A percentile compares a stretch with the other conserved stretches of the same genome.
Conservation (phyloP, 169 alveolate species). For the Perkinsus chesapeaki region DNA sequence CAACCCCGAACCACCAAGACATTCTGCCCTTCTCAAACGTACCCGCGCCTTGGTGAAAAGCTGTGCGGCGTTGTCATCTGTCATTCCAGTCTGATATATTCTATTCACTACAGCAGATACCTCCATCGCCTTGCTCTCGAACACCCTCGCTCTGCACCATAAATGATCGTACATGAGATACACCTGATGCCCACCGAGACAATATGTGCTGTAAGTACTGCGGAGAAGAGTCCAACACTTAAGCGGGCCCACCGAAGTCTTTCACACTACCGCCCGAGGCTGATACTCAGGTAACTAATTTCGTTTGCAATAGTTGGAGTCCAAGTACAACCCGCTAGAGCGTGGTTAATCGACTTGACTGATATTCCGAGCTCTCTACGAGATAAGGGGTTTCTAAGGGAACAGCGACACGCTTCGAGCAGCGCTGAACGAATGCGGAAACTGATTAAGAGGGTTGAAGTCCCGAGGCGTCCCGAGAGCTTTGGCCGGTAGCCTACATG, state of each 20-base stretch:
- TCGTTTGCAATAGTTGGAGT: too few species aligned
- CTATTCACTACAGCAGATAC: background rate
- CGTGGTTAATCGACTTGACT: too few species aligned
- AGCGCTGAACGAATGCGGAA: too few species aligned
- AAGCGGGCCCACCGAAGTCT: background rate
- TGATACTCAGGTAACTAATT: background rate
- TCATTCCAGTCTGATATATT: background rate
- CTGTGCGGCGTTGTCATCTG: background rate
- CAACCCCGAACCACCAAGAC: background rate
- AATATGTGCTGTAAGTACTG: too few species aligned
- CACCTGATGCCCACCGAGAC: background rate
- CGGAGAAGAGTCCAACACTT: too few species aligned
- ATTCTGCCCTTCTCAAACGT: background rate
- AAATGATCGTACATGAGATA: background rate
- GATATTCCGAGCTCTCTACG: too few species aligned
- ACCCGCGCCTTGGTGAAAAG: background rate
- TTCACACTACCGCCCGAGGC: background rate
- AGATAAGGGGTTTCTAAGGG: too few species aligned
- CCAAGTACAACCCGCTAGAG: too few species aligned
- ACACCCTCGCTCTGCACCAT: background rate
- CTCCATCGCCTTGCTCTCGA: background rate
- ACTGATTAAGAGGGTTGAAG: too few species aligned
- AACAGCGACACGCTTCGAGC: too few species aligned
- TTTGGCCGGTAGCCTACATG: too few species aligned
- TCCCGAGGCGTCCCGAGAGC: too few species aligned